Evolutionary conservation across 148 eudicot genomes (phyloP).

Genomic region (Cornus florida): DNA sequence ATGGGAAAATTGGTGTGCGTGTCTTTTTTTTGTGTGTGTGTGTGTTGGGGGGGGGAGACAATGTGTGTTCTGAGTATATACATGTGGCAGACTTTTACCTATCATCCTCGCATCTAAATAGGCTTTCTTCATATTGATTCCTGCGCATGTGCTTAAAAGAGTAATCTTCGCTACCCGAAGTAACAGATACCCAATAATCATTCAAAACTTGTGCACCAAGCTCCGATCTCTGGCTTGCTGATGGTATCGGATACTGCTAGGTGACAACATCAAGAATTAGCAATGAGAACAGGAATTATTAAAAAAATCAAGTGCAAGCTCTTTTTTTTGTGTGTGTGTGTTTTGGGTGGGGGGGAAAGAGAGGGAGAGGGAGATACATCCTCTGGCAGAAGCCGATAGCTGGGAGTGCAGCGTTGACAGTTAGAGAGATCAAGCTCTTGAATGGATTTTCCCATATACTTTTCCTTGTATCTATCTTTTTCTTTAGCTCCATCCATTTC

Average conservation of each 20-base stretch:
- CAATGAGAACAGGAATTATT: background rate
- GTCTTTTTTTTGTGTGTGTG: too few relatives aligned
- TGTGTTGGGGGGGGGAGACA: too few relatives aligned
- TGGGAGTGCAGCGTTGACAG: slow-evolving; percentile 89
- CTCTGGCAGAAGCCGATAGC: slow-evolving; percentile 91
- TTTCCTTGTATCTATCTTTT: slow-evolving; percentile 59
- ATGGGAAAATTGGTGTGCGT: too few relatives aligned
- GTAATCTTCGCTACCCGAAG: slow-evolving; percentile 88
- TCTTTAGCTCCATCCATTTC: slow-evolving; percentile 72
- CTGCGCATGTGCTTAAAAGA: slow-evolving; percentile 88
- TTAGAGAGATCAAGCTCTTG: slow-evolving; percentile 95
- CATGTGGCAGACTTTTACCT: slow-evolving; percentile 34
- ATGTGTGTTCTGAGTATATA: too few relatives aligned
- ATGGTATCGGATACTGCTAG: slow-evolving; percentile 68
- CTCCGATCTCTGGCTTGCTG: slow-evolving; percentile 73
- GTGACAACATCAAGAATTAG: background rate
- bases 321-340: too few relatives aligned
- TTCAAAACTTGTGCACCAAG: slow-evolving; percentile 69
- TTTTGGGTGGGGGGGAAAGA: too few relatives aligned
- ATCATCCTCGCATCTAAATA: slow-evolving; percentile 89
- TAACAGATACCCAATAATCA: slow-evolving; percentile 85
- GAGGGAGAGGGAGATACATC: slow-evolving; percentile 51
- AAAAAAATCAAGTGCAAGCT: too few relatives aligned
- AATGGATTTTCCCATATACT: slow-evolving; percentile 76
- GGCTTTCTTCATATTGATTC: slow-evolving; percentile 85